Base-by-base conservation (phyloP, 768 basidiomycete species). In the Mycena polygramma region DNA sequence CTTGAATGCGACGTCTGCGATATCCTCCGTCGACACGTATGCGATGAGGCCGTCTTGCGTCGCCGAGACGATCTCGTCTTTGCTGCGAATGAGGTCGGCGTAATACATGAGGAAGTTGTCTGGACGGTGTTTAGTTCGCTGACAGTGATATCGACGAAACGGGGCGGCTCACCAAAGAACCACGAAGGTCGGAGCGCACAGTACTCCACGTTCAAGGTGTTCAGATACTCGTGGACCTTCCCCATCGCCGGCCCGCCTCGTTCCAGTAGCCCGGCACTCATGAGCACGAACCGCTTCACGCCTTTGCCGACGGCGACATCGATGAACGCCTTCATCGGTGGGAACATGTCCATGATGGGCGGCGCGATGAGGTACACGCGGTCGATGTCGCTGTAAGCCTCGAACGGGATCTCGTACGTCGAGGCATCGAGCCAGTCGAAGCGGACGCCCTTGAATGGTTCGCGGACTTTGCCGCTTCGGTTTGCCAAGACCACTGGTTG, bases 361-460 rank as follows among this genome's bases (percentile, higher is more conserved):
- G 81, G 81, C 11, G 72, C 70, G 39, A 84, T 64, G 24, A 84
- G 69, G 64, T 83, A 82, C 5, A 82, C 71, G 30, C 77, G 71
- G 45, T 80, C 77, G 68, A 81, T 79, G 30, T 64, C 65, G 35
- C 53, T 54, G 68, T 78, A 63, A 51, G 70, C 49, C 0, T 75
- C 70, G 74, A 82, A 83, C 3, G 81, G 79, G 51, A 79, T 79
- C 11, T 74, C 68, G 67, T 75, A 81, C 7, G 81, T 82, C 10
- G 72, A 61, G 1, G 76, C 59, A 59, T 85, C 79, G 41, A 74
- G 70, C 83, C 83, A 84, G 65, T 84, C 79, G 51, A 84, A 82
- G 41, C 63, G 72, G 41, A 80, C 79, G 14, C 75, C 77, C 26
- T 66, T 75, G 66, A 75, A 79, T 6, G 76, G 80, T 14, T 36